phyloP scores from a whole-genome alignment of 2,329 filamentous ascomycete genomes.

The Fusarium fujikuroi region DNA sequence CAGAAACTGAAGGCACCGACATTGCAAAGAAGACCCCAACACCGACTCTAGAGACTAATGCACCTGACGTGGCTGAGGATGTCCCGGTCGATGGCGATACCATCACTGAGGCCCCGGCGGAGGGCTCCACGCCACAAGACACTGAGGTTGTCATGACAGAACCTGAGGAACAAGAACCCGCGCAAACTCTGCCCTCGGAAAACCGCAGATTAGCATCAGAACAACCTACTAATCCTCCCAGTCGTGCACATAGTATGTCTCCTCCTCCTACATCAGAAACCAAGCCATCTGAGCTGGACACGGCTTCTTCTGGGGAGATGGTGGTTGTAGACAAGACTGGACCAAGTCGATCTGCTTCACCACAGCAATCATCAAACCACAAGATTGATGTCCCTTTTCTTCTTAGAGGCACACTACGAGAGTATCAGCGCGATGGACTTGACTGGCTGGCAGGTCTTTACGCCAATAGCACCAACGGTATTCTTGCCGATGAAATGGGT shows the following conservation, averaged over 20 bases:
- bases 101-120: background rate
- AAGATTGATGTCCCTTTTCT: constrained; percentile 84
- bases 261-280: constrained; percentile 60
- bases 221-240: constrained; percentile 55
- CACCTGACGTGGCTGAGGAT: background rate
- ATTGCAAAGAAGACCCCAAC: background rate
- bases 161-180: constrained; percentile 30
- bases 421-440: constrained; percentile 96
- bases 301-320: constrained; percentile 52
- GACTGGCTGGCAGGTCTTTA: constrained; percentile 97
- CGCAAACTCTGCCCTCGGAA: constrained; percentile 41
- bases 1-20: background rate
- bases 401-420: constrained; percentile 86
- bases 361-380: constrained; percentile 49
- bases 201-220: constrained; percentile 57
- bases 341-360: constrained; percentile 50
- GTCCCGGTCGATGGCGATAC: background rate
- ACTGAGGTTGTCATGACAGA: constrained; percentile 50
- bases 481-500: constrained; percentile 98
- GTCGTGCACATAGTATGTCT: constrained; percentile 58
- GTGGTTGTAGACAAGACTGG: constrained; percentile 46
- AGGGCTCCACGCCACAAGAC: background rate
- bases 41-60: background rate
- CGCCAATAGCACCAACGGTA: constrained; percentile 91
- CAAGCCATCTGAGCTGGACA: constrained; percentile 62